Evolutionary conservation across 2,329 filamentous ascomycete species (phyloP).

Genomic region (Alternaria sp.): DNA sequence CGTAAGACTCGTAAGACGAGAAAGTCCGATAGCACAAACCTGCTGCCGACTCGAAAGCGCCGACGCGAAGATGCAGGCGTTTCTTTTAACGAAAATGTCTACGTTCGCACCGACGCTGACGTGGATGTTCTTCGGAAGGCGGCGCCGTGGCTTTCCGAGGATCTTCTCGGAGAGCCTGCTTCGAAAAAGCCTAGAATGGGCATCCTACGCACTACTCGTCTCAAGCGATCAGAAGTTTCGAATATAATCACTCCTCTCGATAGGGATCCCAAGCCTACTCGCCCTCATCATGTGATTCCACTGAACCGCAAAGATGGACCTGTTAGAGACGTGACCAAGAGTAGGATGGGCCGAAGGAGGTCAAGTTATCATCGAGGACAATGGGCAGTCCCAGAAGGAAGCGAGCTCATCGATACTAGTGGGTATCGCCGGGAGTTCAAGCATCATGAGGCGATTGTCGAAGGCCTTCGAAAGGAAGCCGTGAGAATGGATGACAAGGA

Average conservation of each 20-base stretch:
- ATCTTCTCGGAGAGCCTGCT: not conserved
- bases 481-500: not conserved
- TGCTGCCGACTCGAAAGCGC: constrained; percentile 12
- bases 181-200: not conserved
- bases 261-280: not conserved
- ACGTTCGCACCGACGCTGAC: constrained; percentile 13
- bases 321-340: not conserved
- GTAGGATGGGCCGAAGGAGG: not conserved
- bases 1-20: not conserved
- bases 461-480: not conserved
- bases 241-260: not conserved
- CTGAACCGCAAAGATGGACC: not conserved
- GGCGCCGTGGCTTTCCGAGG: not conserved
- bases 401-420: not conserved
- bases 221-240: not conserved
- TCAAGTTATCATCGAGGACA: not conserved
- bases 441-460: not conserved
- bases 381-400: not conserved
- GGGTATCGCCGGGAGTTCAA: not conserved
- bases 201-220: not conserved
- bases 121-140: constrained; percentile 18
- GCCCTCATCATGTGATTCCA: constrained; percentile 1
- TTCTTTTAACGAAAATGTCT: constrained; percentile 6
- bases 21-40: not conserved
- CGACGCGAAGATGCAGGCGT: constrained; percentile 6